Conservation (phyloP, 2,329 filamentous ascomycete genomes). For the Keithomyces neogunnii region DNA sequence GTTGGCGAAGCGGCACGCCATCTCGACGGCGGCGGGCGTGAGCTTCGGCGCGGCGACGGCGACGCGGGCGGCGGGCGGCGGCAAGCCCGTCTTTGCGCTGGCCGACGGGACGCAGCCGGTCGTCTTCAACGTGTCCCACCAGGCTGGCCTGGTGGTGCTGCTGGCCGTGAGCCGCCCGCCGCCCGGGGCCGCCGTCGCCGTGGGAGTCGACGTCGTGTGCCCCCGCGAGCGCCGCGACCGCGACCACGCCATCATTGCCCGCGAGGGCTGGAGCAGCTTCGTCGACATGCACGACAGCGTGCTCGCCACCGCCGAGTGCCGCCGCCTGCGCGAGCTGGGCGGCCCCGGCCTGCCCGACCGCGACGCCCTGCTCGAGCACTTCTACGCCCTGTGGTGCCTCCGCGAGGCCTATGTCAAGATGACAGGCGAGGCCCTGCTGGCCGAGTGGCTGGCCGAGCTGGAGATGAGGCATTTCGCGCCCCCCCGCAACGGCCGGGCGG, state of each 20-base stretch:
- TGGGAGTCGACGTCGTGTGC: constrained; percentile 72
- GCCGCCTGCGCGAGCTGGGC: constrained; percentile 46
- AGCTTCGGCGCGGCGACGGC: constrained; percentile 53
- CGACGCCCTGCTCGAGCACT: constrained; percentile 49
- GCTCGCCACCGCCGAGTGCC: constrained; percentile 53
- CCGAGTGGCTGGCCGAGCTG: constrained; percentile 61
- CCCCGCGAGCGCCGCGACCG: constrained; percentile 59
- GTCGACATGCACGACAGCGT: constrained; percentile 67
- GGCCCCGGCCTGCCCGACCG: constrained; percentile 13
- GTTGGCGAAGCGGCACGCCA: constrained; percentile 64
- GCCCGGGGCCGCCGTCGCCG: constrained; percentile 27
- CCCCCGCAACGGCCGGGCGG: constrained; percentile 27
- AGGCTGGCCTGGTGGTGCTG: constrained; percentile 65
- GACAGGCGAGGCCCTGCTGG: constrained; percentile 68
- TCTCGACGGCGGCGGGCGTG: constrained; percentile 48
- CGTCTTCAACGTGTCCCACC: constrained; percentile 72
- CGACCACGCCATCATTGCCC: constrained; percentile 47
- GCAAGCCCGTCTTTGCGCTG: constrained; percentile 45
- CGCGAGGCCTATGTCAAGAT: constrained; percentile 80
- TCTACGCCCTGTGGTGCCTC: constrained; percentile 73
- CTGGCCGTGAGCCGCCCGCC: constrained; percentile 39
- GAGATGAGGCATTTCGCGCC: constrained; percentile 59
- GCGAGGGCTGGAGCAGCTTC: constrained; percentile 56
- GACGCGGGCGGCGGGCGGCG: constrained; percentile 45
- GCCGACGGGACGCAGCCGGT: constrained; percentile 39